These are phyloP conservation scores for Aspergillaceae sp. DNA, from an alignment of 2,329 filamentous ascomycete species.

Conservation along the genomic window DNA sequence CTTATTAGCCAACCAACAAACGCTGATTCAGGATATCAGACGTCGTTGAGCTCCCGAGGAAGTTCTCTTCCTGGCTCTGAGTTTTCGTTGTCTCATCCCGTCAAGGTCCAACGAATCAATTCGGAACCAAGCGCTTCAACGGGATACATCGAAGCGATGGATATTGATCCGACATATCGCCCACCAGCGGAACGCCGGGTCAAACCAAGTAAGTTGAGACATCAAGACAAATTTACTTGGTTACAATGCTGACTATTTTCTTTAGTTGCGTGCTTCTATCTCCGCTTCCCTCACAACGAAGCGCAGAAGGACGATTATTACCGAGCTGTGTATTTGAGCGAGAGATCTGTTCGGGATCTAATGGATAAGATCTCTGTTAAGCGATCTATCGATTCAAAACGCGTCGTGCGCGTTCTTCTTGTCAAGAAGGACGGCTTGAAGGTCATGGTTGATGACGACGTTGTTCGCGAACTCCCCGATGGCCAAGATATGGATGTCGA, in stretches of 20 bases:
- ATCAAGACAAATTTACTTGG: neutral
- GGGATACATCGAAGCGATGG: slow-evolving; percentile 83
- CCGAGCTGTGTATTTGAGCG: slow-evolving; percentile 74
- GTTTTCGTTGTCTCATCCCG: neutral
- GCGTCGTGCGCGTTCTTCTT: slow-evolving; percentile 62
- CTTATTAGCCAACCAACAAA: too few relatives aligned
- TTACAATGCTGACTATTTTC: neutral
- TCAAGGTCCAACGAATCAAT: slow-evolving; percentile 21
- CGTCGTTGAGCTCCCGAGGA: slow-evolving; percentile 17
- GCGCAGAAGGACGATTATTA: slow-evolving; percentile 55
- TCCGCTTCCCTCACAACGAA: slow-evolving; percentile 50
- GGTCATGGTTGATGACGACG: slow-evolving; percentile 83
- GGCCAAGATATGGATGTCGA: slow-evolving; percentile 79
- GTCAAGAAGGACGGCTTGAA: slow-evolving; percentile 67
- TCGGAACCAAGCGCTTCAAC: slow-evolving; percentile 42
- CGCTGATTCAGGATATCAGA: slow-evolving; percentile 13
- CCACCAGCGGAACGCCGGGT: slow-evolving; percentile 63
- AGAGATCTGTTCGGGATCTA: slow-evolving; percentile 68
- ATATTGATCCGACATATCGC: slow-evolving; percentile 77
- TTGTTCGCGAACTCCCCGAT: slow-evolving; percentile 73
- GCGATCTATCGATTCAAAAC: slow-evolving; percentile 66
- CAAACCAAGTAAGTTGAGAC: slow-evolving; percentile 51
- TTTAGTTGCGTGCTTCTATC: slow-evolving; percentile 78
- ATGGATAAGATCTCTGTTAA: slow-evolving; percentile 65
- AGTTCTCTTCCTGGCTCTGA: slow-evolving; percentile 7